phyloP scores from a whole-genome alignment of 306 rosid species.

The Vigna radiata region DNA sequence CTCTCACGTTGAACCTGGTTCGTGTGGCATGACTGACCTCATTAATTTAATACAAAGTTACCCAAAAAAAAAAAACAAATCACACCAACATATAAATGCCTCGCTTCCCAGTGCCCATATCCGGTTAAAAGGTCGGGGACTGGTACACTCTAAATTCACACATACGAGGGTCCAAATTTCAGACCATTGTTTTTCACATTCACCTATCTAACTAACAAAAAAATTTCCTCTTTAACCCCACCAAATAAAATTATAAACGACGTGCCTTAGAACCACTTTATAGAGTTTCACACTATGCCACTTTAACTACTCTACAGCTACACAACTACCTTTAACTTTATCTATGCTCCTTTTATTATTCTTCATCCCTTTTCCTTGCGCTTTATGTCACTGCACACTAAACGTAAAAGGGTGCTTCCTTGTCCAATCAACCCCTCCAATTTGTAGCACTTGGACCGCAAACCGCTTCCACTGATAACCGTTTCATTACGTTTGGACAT shows the following conservation, averaged over 20 bases:
- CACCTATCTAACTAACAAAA: constrained; percentile 51
- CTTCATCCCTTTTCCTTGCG: constrained; percentile 45
- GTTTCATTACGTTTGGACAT: constrained; percentile 64
- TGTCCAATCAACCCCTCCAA: constrained; percentile 54
- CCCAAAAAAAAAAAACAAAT: constrained; percentile 44
- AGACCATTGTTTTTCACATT: constrained; percentile 61
- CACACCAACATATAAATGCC: constrained; percentile 50
- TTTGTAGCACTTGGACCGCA: constrained; percentile 54
- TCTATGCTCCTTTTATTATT: constrained; percentile 43
- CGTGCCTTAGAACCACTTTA: constrained; percentile 40
- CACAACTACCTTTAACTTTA: constrained; percentile 34
- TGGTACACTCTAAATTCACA: constrained; percentile 59
- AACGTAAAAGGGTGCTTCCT: constrained; percentile 15
- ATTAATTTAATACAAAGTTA: constrained; percentile 4
- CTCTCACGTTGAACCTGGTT: constrained; percentile 60
- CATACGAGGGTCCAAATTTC: constrained; percentile 57
- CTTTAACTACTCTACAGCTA: constrained; percentile 48
- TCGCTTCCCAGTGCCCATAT: constrained; percentile 63
- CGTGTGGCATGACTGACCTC: constrained; percentile 54
- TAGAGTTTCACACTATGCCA: constrained; percentile 28
- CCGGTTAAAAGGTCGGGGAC: constrained; percentile 84
- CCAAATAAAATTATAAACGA: constrained; percentile 48
- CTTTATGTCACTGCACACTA: constrained; percentile 53
- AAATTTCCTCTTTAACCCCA: constrained; percentile 34
- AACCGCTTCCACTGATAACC: constrained; percentile 71